Evolutionary conservation across 805 yeast genomes (phyloP).

Genomic region (Hanseniaspora meyeri): DNA sequence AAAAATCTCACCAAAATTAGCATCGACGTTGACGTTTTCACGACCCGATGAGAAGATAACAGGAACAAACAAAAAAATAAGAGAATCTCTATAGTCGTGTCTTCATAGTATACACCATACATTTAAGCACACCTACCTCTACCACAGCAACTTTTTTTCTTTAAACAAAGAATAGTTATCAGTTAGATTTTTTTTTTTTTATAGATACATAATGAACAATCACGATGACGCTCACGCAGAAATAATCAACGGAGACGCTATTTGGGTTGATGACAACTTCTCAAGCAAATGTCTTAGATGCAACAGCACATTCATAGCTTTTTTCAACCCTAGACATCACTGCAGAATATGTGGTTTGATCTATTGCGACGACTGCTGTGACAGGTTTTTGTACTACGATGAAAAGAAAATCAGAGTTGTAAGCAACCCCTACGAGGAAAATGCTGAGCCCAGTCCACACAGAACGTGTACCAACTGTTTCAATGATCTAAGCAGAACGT

Average conservation of each 20-base stretch:
- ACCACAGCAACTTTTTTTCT: no score
- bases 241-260: slow-evolving; percentile 7
- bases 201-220: neutral
- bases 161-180: no score
- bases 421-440: slow-evolving; percentile 16
- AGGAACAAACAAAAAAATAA: no score
- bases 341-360: slow-evolving; percentile 60
- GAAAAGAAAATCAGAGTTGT: slow-evolving; percentile 22
- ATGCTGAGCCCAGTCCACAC: slow-evolving; percentile 25
- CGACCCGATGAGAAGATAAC: no score
- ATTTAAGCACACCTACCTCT: no score
- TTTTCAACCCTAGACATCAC: slow-evolving; percentile 52
- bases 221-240: neutral
- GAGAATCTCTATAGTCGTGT: no score
- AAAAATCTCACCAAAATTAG: no score
- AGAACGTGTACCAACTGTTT: slow-evolving; percentile 49
- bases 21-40: no score
- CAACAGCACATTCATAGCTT: slow-evolving; percentile 29
- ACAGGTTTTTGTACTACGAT: slow-evolving; percentile 23
- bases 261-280: slow-evolving; percentile 13
- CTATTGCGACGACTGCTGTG: slow-evolving; percentile 36
- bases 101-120: no score
- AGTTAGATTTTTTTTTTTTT: neutral
- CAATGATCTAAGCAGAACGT: slow-evolving; percentile 31
- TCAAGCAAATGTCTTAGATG: slow-evolving; percentile 37